Percentiles rank a stretch among this genome's conserved stretches.
These are phyloP conservation scores for Suillus paluster DNA, from an alignment of 768 basidiomycete species.

Conservation along the genomic window DNA sequence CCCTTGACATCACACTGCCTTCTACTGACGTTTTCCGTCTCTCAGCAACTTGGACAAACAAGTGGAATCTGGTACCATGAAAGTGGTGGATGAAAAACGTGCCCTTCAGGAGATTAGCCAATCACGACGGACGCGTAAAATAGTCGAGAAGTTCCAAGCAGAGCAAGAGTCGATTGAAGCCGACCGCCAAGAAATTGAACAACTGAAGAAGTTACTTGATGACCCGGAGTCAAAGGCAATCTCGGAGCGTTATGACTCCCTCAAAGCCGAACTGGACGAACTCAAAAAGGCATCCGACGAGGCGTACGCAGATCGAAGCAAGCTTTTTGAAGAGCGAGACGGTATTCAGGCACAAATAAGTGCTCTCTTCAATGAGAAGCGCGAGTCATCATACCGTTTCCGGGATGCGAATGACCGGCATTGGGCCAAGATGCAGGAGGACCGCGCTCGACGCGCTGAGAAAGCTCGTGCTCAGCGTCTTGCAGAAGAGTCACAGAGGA, in stretches of 20 bases:
- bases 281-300: conserved; percentile 88
- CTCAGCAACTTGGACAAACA: conserved; percentile 82
- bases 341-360: conserved; percentile 70
- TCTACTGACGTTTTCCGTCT: conserved; percentile 15
- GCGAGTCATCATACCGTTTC: conserved; percentile 70
- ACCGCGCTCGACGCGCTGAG: conserved; percentile 83
- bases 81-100: conserved; percentile 94
- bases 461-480: conserved; percentile 73
- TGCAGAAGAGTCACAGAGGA: conserved; percentile 79
- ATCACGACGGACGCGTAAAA: conserved; percentile 69
- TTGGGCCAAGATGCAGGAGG: conserved; percentile 86
- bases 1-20: conserved; percentile 1
- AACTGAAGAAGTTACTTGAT: conserved; percentile 81
- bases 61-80: conserved; percentile 90
- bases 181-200: conserved; percentile 75
- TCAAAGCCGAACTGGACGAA: conserved; percentile 85
- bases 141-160: conserved; percentile 80
- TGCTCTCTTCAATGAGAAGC: conserved; percentile 73
- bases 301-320: conserved; percentile 76
- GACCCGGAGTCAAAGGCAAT: conserved; percentile 87
- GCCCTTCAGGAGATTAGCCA: conserved; percentile 88
- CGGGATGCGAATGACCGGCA: conserved; percentile 85
- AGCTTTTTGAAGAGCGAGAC: conserved; percentile 89
- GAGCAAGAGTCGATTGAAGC: conserved; percentile 83
- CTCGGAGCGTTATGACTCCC: conserved; percentile 78